phyloP scores from a whole-genome alignment of 2,329 filamentous ascomycete genomes.

The Meredithiella fracta region DNA sequence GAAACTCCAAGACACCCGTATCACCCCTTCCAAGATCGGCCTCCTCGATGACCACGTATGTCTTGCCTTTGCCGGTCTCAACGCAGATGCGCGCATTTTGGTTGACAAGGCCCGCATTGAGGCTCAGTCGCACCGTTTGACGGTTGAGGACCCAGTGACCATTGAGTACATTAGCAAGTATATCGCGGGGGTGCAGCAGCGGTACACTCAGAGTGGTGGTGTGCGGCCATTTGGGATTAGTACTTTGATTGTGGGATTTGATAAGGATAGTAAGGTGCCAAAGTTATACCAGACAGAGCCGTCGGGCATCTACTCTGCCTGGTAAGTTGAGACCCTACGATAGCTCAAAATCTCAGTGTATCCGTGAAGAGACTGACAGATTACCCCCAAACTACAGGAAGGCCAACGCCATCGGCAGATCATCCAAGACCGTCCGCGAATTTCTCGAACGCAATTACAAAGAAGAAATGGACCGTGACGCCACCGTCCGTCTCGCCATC shows the following conservation, averaged over 20 bases:
- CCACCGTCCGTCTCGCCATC: slow-evolving; percentile 91
- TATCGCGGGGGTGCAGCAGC: slow-evolving; percentile 91
- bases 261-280: slow-evolving; percentile 76
- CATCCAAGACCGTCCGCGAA: slow-evolving; percentile 96
- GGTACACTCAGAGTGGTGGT: slow-evolving; percentile 97
- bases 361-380: too few species aligned
- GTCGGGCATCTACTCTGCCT: slow-evolving; percentile 98
- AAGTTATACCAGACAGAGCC: slow-evolving; percentile 96
- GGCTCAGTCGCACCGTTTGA: slow-evolving; percentile 91
- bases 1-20: slow-evolving; percentile 98
- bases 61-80: slow-evolving; percentile 90
- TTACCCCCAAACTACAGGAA: too few species aligned
- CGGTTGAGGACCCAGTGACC: slow-evolving; percentile 89
- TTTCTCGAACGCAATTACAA: slow-evolving; percentile 99
- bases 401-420: slow-evolving; percentile 95
- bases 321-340: slow-evolving; percentile 41
- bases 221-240: slow-evolving; percentile 98
- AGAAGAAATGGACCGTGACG: slow-evolving; percentile 89
- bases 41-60: slow-evolving; percentile 91
- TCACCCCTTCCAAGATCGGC: slow-evolving; percentile 97
- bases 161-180: slow-evolving; percentile 99
- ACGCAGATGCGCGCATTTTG: slow-evolving; percentile 93
- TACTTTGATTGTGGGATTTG: slow-evolving; percentile 95
- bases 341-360: too few species aligned
- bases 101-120: slow-evolving; percentile 96